Evolutionary conservation across 1,284 basidiomycete genomes (phyloP).

Genomic region (Cryptococcus floricola): DNA sequence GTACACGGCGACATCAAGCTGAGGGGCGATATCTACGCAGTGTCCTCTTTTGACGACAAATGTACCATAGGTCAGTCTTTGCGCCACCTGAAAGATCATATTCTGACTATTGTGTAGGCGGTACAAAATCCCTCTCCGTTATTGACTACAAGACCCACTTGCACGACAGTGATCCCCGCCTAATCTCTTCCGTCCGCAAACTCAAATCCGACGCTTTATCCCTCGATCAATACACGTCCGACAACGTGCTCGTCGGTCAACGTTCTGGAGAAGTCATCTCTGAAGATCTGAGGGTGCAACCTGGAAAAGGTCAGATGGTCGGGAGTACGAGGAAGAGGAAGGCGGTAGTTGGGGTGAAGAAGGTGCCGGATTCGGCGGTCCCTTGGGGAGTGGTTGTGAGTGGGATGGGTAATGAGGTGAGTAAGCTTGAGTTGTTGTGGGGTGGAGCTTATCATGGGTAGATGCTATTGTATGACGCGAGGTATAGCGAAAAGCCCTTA

Average conservation of each 20-base stretch:
- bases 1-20: constrained; percentile 24
- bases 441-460: constrained; percentile 7
- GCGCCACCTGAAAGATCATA: background rate
- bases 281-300: constrained; percentile 29
- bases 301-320: background rate
- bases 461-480: constrained; percentile 38
- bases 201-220: constrained; percentile 29
- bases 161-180: no score
- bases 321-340: constrained; percentile 10
- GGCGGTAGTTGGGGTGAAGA: constrained; percentile 35
- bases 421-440: background rate
- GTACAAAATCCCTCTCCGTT: constrained; percentile 12
- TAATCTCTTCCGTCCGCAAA: constrained; percentile 11
- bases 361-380: constrained; percentile 36
- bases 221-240: constrained; percentile 26
- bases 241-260: constrained; percentile 34
- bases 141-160: constrained; percentile 14
- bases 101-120: background rate
- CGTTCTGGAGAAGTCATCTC: constrained; percentile 20
- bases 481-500: constrained; percentile 27
- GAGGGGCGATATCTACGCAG: constrained; percentile 28
- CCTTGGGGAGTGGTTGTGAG: constrained; percentile 41
- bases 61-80: constrained; percentile 29
- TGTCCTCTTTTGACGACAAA: constrained; percentile 32
- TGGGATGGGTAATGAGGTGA: constrained; percentile 34